Evolutionary conservation across 2,329 filamentous ascomycete species (phyloP).

Genomic region (Periconia digitata): DNA sequence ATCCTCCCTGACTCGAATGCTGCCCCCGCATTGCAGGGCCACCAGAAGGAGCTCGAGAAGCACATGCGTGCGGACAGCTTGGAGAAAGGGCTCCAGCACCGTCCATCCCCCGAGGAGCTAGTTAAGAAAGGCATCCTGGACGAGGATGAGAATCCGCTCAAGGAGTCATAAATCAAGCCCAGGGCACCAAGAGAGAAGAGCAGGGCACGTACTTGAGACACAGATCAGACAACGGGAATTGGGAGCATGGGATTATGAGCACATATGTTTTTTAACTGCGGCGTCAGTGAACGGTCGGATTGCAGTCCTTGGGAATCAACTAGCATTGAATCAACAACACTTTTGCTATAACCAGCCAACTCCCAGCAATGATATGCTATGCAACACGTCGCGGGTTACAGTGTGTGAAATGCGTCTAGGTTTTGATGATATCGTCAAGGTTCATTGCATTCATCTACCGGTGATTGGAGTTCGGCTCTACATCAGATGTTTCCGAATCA

Average conservation of each 20-base stretch:
- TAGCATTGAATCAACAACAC: not conserved
- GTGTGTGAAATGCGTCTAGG: too few relatives aligned
- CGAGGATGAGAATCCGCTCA: slow-evolving; percentile 37
- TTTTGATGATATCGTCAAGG: too few relatives aligned
- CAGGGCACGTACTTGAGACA: not conserved
- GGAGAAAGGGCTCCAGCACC: slow-evolving; percentile 64
- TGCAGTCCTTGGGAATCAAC: not conserved
- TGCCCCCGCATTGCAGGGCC: slow-evolving; percentile 75
- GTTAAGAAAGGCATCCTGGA: slow-evolving; percentile 79
- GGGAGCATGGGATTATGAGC: not conserved
- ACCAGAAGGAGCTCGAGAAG: slow-evolving; percentile 82
- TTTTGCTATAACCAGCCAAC: not conserved
- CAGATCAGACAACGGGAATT: not conserved
- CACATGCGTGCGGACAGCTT: slow-evolving; percentile 71
- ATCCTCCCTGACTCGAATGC: slow-evolving; percentile 80
- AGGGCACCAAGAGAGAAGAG: not conserved
- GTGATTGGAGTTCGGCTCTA: too few relatives aligned
- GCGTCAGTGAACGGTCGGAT: slow-evolving; percentile 1
- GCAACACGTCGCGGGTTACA: too few relatives aligned
- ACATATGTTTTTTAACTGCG: not conserved
- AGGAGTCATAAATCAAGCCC: slow-evolving; percentile 18
- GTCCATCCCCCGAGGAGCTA: slow-evolving; percentile 72
- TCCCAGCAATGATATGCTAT: not conserved
- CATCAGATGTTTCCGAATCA: slow-evolving; percentile 1
- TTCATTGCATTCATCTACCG: too few relatives aligned